These are phyloP conservation scores for Claviceps sp. DNA, from an alignment of 2,329 filamentous ascomycete genomes.

Conservation along the genomic window DNA sequence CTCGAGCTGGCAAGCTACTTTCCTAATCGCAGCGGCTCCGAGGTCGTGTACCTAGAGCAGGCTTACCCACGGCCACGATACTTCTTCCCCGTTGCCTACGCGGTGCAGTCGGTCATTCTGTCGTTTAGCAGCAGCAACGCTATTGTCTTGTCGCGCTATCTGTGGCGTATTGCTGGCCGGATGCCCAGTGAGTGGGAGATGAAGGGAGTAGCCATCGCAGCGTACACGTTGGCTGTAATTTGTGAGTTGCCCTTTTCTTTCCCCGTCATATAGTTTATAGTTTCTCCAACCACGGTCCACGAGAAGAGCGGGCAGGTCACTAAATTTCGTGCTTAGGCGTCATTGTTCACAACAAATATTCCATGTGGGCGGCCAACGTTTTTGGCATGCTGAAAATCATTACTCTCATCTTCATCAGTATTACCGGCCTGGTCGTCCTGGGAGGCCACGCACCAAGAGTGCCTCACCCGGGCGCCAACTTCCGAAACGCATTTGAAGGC, in stretches of 20 bases:
- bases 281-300: too few relatives aligned
- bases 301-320: not conserved
- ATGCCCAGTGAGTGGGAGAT: conserved; percentile 45
- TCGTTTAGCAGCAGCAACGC: conserved; percentile 55
- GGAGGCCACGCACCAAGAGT: conserved; percentile 20
- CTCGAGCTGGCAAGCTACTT: conserved; percentile 53
- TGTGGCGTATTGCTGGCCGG: conserved; percentile 42
- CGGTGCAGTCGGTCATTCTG: conserved; percentile 47
- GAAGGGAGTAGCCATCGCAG: conserved; percentile 53
- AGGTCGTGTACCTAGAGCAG: conserved; percentile 57
- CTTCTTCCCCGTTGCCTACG: conserved; percentile 51
- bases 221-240: conserved; percentile 44
- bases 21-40: conserved; percentile 49
- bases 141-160: conserved; percentile 49
- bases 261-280: too few relatives aligned
- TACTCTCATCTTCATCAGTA: conserved; percentile 48
- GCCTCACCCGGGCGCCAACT: conserved; percentile 22
- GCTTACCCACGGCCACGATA: conserved; percentile 50
- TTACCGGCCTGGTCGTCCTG: conserved; percentile 49
- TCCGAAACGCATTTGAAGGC: conserved; percentile 22
- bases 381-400: conserved; percentile 46
- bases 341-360: conserved; percentile 42
- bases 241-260: conserved; percentile 23
- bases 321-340: conserved; percentile 13
- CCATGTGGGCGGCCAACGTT: conserved; percentile 39